phyloP scores from a whole-genome alignment of 139 green algal genomes.

The Closterium sp. region DNA sequence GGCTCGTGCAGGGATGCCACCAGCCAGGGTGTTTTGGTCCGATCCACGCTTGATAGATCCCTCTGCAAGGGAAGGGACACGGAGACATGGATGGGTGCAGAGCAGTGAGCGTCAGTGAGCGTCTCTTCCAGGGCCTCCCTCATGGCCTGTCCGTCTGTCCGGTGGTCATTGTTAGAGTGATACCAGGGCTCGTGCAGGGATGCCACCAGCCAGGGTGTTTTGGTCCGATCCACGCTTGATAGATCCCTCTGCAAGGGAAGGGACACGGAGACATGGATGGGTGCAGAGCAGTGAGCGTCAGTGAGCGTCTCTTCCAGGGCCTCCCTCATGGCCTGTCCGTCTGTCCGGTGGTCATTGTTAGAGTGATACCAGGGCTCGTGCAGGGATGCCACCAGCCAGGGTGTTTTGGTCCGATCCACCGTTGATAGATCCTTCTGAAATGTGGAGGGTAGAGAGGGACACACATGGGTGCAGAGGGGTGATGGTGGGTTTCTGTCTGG shows the following conservation, averaged over 20 bases:
- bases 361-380: conserved; percentile 82
- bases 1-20: conserved; percentile 72
- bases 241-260: conserved; percentile 68
- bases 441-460: too few species aligned
- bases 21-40: conserved; percentile 70
- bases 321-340: conserved; percentile 64
- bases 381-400: conserved; percentile 71
- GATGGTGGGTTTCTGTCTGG: too few species aligned
- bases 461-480: too few species aligned
- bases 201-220: conserved; percentile 75
- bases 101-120: conserved; percentile 65
- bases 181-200: conserved; percentile 78
- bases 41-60: conserved; percentile 62
- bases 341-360: conserved; percentile 65
- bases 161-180: conserved; percentile 69
- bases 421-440: conserved; percentile 59
- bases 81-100: conserved; percentile 73
- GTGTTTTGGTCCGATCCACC: conserved; percentile 67
- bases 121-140: conserved; percentile 62
- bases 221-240: conserved; percentile 59
- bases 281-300: too few species aligned
- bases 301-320: conserved; percentile 67
- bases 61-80: conserved; percentile 72
- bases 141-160: conserved; percentile 67
- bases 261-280: too few species aligned